Conservation (phyloP, 1,284 basidiomycete species). For the Leccinum angustisporum region DNA sequence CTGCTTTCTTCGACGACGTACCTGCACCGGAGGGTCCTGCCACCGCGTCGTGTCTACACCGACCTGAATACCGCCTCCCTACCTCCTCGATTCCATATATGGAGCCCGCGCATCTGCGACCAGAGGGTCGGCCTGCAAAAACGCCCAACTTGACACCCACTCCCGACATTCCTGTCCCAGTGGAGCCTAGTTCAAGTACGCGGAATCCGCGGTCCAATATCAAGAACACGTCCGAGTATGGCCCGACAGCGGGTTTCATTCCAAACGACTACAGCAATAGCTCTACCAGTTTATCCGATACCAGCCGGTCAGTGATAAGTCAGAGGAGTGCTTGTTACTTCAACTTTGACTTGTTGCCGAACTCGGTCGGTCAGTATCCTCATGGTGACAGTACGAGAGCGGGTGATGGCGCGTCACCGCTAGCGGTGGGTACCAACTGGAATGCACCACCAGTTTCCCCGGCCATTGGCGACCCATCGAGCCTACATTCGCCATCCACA, state of each 20-base stretch:
- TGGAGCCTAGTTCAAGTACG: conserved; percentile 5
- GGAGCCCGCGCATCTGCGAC: conserved; percentile 23
- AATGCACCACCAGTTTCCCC: background rate
- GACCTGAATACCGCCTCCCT: conserved; percentile 27
- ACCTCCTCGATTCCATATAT: conserved; percentile 29
- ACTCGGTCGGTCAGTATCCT: background rate
- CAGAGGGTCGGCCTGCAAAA: conserved; percentile 5
- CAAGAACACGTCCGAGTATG: conserved; percentile 13
- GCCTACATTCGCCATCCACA: background rate
- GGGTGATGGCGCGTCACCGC: background rate
- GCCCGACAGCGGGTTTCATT: conserved; percentile 33
- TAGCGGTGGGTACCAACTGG: background rate
- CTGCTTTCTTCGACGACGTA: conserved; percentile 60
- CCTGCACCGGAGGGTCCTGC: conserved; percentile 55
- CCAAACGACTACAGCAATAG: conserved; percentile 13
- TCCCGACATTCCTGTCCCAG: background rate
- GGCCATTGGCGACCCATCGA: background rate
- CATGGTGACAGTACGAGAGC: background rate
- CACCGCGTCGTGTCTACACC: conserved; percentile 39
- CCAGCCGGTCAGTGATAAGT: conserved; percentile 10
- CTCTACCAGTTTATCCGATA: conserved; percentile 13
- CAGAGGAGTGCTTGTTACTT: conserved; percentile 23
- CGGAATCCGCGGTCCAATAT: conserved; percentile 1
- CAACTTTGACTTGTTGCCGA: conserved; percentile 32
- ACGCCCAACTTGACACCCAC: background rate